phyloP scores from a whole-genome alignment of 768 basidiomycete genomes.

The Tricholoma saponaceum region DNA sequence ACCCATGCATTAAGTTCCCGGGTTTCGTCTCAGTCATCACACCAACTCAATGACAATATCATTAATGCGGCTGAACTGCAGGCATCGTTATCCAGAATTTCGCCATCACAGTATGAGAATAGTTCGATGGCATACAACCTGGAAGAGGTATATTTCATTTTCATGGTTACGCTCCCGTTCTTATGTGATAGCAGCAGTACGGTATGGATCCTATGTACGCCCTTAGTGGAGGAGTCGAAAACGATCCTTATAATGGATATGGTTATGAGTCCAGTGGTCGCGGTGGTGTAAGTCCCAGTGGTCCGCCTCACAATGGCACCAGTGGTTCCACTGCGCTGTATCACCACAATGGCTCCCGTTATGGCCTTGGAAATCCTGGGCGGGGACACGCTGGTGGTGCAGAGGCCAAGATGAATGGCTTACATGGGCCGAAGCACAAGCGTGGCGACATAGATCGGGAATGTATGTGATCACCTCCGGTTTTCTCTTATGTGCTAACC shows the following conservation, averaged over 20 bases:
- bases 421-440: slow-evolving; percentile 93
- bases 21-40: slow-evolving; percentile 43
- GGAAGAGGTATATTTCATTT: slow-evolving; percentile 49
- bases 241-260: slow-evolving; percentile 52
- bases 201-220: slow-evolving; percentile 53
- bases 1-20: slow-evolving; percentile 60
- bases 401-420: slow-evolving; percentile 82
- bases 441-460: slow-evolving; percentile 89
- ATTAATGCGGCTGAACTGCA: slow-evolving; percentile 55
- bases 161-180: neutral
- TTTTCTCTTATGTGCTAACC: neutral
- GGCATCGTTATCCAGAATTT: slow-evolving; percentile 68
- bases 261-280: slow-evolving; percentile 49
- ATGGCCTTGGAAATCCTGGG: slow-evolving; percentile 60
- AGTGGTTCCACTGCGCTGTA: slow-evolving; percentile 75
- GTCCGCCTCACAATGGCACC: slow-evolving; percentile 26
- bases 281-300: slow-evolving; percentile 17
- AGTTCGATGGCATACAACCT: slow-evolving; percentile 50
- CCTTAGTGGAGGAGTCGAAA: slow-evolving; percentile 47
- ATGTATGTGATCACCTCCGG: slow-evolving; percentile 37
- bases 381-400: slow-evolving; percentile 44
- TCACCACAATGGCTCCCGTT: slow-evolving; percentile 74
- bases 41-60: slow-evolving; percentile 46
- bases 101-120: slow-evolving; percentile 55
- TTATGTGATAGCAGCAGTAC: slow-evolving; percentile 40